These are phyloP conservation scores for Agrocybe chaxingu DNA, from an alignment of 768 basidiomycete species.

Conservation along the genomic window DNA sequence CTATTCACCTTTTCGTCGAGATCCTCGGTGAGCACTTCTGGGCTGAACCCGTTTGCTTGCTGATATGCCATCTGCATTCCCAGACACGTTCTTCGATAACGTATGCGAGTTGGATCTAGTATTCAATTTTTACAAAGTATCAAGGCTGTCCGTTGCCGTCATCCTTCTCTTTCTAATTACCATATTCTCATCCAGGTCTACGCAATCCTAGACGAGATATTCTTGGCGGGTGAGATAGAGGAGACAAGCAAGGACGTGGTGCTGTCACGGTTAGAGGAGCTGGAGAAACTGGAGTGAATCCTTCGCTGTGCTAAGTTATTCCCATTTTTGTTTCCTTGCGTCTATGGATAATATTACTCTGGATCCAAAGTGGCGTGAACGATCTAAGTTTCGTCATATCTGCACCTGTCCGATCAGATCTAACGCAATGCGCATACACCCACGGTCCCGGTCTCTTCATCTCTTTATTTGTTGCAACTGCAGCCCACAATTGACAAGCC, in stretches of 20 bases:
- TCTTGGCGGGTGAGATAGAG: constrained; percentile 97
- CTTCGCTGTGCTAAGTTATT: constrained; percentile 9
- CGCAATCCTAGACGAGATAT: constrained; percentile 96
- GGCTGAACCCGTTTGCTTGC: neutral
- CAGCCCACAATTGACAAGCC: neutral
- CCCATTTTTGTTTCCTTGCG: neutral
- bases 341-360: neutral
- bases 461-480: constrained; percentile 1
- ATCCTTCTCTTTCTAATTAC: neutral
- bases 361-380: neutral
- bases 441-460: neutral
- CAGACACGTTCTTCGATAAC: constrained; percentile 98
- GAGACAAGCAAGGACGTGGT: constrained; percentile 98
- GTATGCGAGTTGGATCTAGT: constrained; percentile 98
- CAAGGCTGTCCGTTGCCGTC: neutral
- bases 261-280: constrained; percentile 79
- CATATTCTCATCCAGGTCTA: constrained; percentile 63
- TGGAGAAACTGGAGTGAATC: constrained; percentile 85
- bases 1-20: constrained; percentile 97
- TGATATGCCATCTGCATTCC: neutral
- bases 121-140: constrained; percentile 92
- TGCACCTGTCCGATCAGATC: neutral
- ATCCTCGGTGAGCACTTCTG: constrained; percentile 69
- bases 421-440: neutral
- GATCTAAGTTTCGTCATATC: neutral